A percentile compares a stretch with the other conserved stretches of the same genome.
Evolutionary conservation across 75 land plant genomes (phyloP).

Genomic region (Pinus taeda): DNA sequence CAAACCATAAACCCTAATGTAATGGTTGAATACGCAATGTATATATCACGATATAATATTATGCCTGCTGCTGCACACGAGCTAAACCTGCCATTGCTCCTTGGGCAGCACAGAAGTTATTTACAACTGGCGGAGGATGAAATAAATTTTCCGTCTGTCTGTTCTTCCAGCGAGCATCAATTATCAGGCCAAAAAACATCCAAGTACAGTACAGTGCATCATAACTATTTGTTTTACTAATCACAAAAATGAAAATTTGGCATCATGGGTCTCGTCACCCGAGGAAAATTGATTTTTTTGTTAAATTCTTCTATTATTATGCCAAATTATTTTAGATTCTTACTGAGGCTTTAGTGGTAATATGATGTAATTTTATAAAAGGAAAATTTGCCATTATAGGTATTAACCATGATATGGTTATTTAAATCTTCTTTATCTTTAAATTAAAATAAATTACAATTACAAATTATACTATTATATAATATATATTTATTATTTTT

Average conservation of each 20-base stretch:
- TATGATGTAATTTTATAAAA: too few relatives aligned
- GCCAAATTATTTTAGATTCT: not conserved
- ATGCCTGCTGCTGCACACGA: slow-evolving; percentile 6
- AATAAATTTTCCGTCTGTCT: not conserved
- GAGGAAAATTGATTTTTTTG: not conserved
- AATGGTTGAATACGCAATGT: not conserved
- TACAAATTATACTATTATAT: too few relatives aligned
- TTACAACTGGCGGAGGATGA: not conserved
- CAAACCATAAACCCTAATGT: slow-evolving; percentile 12
- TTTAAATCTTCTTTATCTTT: too few relatives aligned
- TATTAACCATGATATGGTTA: too few relatives aligned
- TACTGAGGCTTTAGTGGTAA: not conserved
- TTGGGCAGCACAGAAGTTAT: slow-evolving; percentile 1
- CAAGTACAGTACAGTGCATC: not conserved
- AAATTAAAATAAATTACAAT: too few relatives aligned
- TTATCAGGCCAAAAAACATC: not conserved
- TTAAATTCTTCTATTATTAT: not conserved
- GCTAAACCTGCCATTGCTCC: slow-evolving; percentile 4
- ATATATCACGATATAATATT: slow-evolving; percentile 4
- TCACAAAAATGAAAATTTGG: slow-evolving; percentile 1
- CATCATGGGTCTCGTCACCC: not conserved
- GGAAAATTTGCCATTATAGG: too few relatives aligned
- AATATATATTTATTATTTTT: too few relatives aligned
- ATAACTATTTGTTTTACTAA: not conserved
- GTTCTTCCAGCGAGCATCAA: not conserved